These are phyloP conservation scores for Pilaira anomala DNA, from an alignment of 192 early-diverging fungal species.

Conservation along the genomic window DNA sequence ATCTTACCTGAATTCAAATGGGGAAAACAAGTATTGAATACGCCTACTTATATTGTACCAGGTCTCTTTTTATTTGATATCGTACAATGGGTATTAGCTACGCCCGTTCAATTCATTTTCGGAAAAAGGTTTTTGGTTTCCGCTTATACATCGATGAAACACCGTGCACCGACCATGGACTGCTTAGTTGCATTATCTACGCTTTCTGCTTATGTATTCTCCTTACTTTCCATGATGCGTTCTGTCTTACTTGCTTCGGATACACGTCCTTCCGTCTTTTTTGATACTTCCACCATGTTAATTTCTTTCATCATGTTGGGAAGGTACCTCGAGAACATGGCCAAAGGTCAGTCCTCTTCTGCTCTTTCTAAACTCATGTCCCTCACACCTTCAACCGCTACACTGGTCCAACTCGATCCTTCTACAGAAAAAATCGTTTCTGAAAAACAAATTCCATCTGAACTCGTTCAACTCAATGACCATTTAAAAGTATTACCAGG, in stretches of 20 bases:
- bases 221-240: conserved; percentile 68
- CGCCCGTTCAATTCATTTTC: conserved; percentile 88
- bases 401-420: conserved; percentile 50
- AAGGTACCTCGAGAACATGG: conserved; percentile 89
- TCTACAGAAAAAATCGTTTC: conserved; percentile 45
- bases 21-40: conserved; percentile 27
- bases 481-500: conserved; percentile 85
- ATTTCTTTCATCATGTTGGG: conserved; percentile 92
- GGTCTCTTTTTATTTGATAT: conserved; percentile 70
- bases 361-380: conserved; percentile 87
- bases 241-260: conserved; percentile 53
- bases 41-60: conserved; percentile 41
- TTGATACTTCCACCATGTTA: conserved; percentile 89
- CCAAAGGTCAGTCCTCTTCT: conserved; percentile 90
- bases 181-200: conserved; percentile 87
- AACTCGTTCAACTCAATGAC: conserved; percentile 85
- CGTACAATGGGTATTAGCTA: conserved; percentile 68
- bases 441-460: conserved; percentile 76
- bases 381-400: conserved; percentile 79
- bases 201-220: conserved; percentile 79
- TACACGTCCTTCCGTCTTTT: conserved; percentile 75
- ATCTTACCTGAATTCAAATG: conserved; percentile 55
- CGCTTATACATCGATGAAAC: conserved; percentile 76
- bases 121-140: conserved; percentile 76
- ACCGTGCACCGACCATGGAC: conserved; percentile 92